A percentile compares a stretch with the other conserved stretches of the same genome.
These are phyloP conservation scores for Verticillium albo-atrum DNA, from an alignment of 2,329 filamentous ascomycete genomes.

Conservation along the genomic window DNA sequence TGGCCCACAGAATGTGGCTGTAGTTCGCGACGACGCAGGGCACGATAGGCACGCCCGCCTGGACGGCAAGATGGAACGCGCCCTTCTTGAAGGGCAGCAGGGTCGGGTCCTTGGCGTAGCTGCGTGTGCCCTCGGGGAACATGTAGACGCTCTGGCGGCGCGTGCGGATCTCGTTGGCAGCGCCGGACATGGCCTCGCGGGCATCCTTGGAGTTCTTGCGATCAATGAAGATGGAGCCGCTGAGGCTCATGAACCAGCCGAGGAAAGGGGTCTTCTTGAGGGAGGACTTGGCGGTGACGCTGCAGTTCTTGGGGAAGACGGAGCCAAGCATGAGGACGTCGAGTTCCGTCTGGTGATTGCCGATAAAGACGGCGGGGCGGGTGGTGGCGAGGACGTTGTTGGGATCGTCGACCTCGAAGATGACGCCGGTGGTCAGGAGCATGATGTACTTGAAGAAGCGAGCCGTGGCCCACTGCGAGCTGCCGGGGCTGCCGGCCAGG, in stretches of 20 bases:
- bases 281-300: slow-evolving; percentile 85
- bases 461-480: slow-evolving; percentile 81
- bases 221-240: slow-evolving; percentile 92
- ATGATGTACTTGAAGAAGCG: slow-evolving; percentile 78
- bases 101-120: slow-evolving; percentile 75
- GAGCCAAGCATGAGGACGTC: slow-evolving; percentile 87
- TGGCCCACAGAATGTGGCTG: slow-evolving; percentile 64
- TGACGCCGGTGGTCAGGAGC: slow-evolving; percentile 69
- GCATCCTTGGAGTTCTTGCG: slow-evolving; percentile 80
- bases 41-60: slow-evolving; percentile 89
- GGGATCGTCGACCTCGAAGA: slow-evolving; percentile 69
- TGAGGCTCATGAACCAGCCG: slow-evolving; percentile 90
- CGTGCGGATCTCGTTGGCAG: slow-evolving; percentile 71
- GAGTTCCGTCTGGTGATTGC: slow-evolving; percentile 94
- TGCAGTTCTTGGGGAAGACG: slow-evolving; percentile 88
- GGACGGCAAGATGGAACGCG: slow-evolving; percentile 91
- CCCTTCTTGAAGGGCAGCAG: slow-evolving; percentile 98
- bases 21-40: slow-evolving; percentile 81
- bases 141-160: slow-evolving; percentile 76
- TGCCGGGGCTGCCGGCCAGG: slow-evolving; percentile 64
- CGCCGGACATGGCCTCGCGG: slow-evolving; percentile 77
- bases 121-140: slow-evolving; percentile 89
- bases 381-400: slow-evolving; percentile 56
- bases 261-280: slow-evolving; percentile 68
- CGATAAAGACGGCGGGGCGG: slow-evolving; percentile 84